A percentile compares a stretch with the other conserved stretches of the same genome.
phyloP scores from a whole-genome alignment of 176 grass and related monocot genomes.

The Tillandsia leiboldiana region DNA sequence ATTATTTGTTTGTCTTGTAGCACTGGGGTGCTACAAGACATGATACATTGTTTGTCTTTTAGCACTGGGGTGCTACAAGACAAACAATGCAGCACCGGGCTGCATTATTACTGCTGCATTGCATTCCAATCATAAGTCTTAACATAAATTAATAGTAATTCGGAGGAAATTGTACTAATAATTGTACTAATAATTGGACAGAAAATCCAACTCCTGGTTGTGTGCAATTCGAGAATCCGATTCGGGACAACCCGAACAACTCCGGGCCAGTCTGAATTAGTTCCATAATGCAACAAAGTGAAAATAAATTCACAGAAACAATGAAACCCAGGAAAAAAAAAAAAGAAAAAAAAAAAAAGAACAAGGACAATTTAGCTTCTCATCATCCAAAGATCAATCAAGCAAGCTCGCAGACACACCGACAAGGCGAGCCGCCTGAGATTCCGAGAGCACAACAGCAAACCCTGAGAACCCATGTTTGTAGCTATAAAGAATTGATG shows the following conservation, averaged over 20 bases:
- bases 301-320: too few relatives aligned
- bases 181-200: not conserved
- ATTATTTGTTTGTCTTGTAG: too few relatives aligned
- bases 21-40: too few relatives aligned
- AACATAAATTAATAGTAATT: too few relatives aligned
- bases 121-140: too few relatives aligned
- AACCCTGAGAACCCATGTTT: conserved; percentile 90
- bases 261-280: conserved; percentile 49
- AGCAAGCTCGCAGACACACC: conserved; percentile 22
- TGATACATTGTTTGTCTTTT: too few relatives aligned
- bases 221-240: conserved; percentile 72
- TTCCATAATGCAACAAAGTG: not conserved
- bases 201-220: conserved; percentile 93
- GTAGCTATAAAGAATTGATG: conserved; percentile 90
- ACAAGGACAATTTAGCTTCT: not conserved
- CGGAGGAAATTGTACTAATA: too few relatives aligned
- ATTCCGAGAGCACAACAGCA: conserved; percentile 58
- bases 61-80: too few relatives aligned
- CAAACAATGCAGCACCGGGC: too few relatives aligned
- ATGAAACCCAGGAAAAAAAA: too few relatives aligned
- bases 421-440: conserved; percentile 47
- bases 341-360: not conserved
- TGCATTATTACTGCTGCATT: too few relatives aligned
- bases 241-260: conserved; percentile 74
- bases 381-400: not conserved